Evolutionary conservation across 352 stramenopile species (phyloP).

Genomic region (Phytophthora sp.): DNA sequence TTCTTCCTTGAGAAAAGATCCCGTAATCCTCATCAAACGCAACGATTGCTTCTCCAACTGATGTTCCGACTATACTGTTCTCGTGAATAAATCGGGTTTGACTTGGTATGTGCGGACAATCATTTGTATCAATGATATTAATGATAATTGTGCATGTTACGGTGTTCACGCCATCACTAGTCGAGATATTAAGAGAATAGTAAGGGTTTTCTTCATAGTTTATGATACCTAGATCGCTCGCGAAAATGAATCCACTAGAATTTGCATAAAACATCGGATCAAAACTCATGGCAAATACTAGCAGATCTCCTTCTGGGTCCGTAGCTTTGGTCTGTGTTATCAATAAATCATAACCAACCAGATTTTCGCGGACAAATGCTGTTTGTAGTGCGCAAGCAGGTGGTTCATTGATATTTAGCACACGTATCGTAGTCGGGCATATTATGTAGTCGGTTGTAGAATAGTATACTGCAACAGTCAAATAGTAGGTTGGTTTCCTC

Average conservation of each 20-base stretch:
- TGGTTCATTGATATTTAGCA: constrained; percentile 60
- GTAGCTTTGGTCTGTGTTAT: constrained; percentile 15
- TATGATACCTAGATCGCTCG: constrained; percentile 11
- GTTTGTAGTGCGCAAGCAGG: constrained; percentile 35
- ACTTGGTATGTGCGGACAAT: constrained; percentile 45
- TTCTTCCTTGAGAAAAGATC: constrained; percentile 3
- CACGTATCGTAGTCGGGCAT: constrained; percentile 38
- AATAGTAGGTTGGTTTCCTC: constrained; percentile 20
- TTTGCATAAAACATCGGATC: constrained; percentile 23
- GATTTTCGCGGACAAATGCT: constrained; percentile 40
- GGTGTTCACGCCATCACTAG: constrained; percentile 30
- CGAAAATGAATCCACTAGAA: constrained; percentile 23
- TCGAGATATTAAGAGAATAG: constrained; percentile 10
- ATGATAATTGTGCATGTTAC: constrained; percentile 36
- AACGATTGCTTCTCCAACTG: constrained; percentile 29
- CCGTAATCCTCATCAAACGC: constrained; percentile 28
- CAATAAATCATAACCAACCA: constrained; percentile 20
- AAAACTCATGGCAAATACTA: constrained; percentile 14
- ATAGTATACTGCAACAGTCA: constrained; percentile 49
- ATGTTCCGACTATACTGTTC: constrained; percentile 40
- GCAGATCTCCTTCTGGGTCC: constrained; percentile 19
- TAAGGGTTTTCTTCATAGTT: constrained; percentile 26
- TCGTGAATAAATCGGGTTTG: constrained; percentile 42
- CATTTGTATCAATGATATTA: constrained; percentile 51
- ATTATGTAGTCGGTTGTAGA: constrained; percentile 38